Evolutionary conservation across 2,329 filamentous ascomycete genomes (phyloP).

Genomic region (Myriosclerotinia curreyana): DNA sequence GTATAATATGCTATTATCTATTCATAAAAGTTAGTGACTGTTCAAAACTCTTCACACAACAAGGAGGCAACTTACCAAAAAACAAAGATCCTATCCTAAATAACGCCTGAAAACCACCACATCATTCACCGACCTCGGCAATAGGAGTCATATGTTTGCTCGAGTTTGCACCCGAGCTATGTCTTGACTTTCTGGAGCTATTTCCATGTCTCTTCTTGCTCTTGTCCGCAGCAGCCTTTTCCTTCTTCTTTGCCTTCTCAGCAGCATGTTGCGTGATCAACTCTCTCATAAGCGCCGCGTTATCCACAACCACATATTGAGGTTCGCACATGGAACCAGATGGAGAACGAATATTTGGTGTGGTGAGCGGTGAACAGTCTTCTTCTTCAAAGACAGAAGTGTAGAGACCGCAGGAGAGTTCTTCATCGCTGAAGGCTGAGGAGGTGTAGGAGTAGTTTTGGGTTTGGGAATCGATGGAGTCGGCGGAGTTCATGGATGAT

Average conservation of each 20-base stretch:
- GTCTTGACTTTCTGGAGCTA: slow-evolving; percentile 38
- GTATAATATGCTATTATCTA: slow-evolving; percentile 5
- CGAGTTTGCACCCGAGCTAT: slow-evolving; percentile 34
- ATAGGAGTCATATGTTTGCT: slow-evolving; percentile 59
- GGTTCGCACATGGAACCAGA: slow-evolving; percentile 30
- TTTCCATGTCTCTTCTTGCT: slow-evolving; percentile 28
- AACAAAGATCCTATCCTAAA: slow-evolving; percentile 4
- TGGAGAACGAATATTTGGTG: slow-evolving; percentile 32
- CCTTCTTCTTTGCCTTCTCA: slow-evolving; percentile 36
- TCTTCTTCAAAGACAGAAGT: slow-evolving; percentile 50
- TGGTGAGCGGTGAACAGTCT: slow-evolving; percentile 44
- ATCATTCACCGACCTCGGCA: slow-evolving; percentile 48
- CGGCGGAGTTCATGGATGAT: slow-evolving; percentile 44
- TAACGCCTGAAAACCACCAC: background rate
- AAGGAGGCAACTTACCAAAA: background rate
- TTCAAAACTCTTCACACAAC: background rate
- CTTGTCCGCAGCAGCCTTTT: slow-evolving; percentile 18
- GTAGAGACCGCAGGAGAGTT: slow-evolving; percentile 48
- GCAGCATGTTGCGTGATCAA: slow-evolving; percentile 36
- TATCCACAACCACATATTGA: slow-evolving; percentile 32
- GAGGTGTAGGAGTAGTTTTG: slow-evolving; percentile 25
- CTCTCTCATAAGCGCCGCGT: slow-evolving; percentile 35
- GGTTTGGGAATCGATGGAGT: slow-evolving; percentile 27
- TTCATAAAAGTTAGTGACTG: background rate
- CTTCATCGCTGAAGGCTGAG: slow-evolving; percentile 55